A percentile compares a stretch with the other conserved stretches of the same genome.
Conservation (phyloP, 345 rosid genomes). For the Trapa bicornis region DNA sequence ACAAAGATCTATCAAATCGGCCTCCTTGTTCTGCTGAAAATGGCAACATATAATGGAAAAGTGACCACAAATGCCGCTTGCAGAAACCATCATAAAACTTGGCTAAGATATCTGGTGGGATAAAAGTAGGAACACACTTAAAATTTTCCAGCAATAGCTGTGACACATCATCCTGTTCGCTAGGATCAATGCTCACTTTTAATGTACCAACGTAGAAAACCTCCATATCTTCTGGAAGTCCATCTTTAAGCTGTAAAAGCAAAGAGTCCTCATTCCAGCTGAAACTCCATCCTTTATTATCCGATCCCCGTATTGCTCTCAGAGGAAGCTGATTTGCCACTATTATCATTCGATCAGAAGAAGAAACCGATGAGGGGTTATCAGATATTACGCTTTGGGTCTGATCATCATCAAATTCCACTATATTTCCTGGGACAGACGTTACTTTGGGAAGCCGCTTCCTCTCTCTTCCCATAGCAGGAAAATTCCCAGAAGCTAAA, state of each 20-base stretch:
- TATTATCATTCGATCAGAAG: constrained; percentile 21
- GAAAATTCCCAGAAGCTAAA: constrained; percentile 41
- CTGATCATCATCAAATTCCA: constrained; percentile 34
- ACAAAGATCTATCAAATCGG: constrained; percentile 24
- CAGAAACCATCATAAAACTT: constrained; percentile 37
- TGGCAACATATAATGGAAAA: constrained; percentile 37
- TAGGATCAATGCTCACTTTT: constrained; percentile 21
- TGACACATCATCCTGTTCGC: constrained; percentile 30
- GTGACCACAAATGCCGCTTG: constrained; percentile 31
- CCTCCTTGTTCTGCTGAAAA: constrained; percentile 23
- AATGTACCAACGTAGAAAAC: constrained; percentile 29
- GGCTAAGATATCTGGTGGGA: constrained; percentile 22
- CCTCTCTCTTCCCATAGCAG: constrained; percentile 26
- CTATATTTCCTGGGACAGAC: constrained; percentile 32
- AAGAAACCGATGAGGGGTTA: constrained; percentile 21
- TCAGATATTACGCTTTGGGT: constrained; percentile 29
- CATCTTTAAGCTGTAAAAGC: constrained; percentile 25
- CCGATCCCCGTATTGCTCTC: constrained; percentile 17
- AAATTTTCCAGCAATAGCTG: constrained; percentile 21
- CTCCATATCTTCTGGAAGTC: constrained; percentile 24
- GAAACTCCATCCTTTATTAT: constrained; percentile 24
- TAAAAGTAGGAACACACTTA: constrained; percentile 32
- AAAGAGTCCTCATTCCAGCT: constrained; percentile 33
- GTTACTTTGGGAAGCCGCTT: constrained; percentile 31
- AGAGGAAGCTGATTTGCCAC: constrained; percentile 31